These are phyloP conservation scores for Trypanosoma cruzi DNA, from an alignment of 208 protist genomes.

Conservation along the genomic window DNA sequence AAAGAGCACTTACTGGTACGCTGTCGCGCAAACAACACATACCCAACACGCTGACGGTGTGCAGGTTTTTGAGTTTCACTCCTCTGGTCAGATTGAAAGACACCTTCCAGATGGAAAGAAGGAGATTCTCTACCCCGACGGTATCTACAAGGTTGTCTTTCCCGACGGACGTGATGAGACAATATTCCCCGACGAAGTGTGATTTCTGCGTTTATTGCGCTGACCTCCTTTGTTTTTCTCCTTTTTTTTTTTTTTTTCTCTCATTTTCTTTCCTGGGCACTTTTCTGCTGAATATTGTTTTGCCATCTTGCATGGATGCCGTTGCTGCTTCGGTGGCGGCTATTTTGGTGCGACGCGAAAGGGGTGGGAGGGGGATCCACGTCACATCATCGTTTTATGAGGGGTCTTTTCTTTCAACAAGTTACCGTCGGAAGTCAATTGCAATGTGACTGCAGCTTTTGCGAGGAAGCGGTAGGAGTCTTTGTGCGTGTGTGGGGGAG, in stretches of 20 bases:
- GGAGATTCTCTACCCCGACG: slow-evolving; percentile 94
- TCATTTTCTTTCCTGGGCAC: slow-evolving; percentile 14
- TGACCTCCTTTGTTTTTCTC: slow-evolving; percentile 13
- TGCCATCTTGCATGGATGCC: background rate
- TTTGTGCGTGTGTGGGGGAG: background rate
- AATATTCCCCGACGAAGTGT: slow-evolving; percentile 53
- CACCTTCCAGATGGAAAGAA: slow-evolving; percentile 91
- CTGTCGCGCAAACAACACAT: slow-evolving; percentile 91
- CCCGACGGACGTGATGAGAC: slow-evolving; percentile 86
- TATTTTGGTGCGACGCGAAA: background rate
- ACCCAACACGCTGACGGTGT: slow-evolving; percentile 84
- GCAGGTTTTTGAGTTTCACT: slow-evolving; percentile 91
- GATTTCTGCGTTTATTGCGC: background rate
- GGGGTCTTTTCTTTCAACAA: background rate
- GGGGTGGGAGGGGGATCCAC: background rate
- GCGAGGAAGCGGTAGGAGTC: background rate
- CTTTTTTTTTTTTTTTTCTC: slow-evolving; percentile 21
- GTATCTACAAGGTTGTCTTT: slow-evolving; percentile 88
- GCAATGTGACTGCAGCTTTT: background rate
- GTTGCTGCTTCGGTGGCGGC: background rate
- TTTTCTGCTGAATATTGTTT: background rate
- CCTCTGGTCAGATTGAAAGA: slow-evolving; percentile 89
- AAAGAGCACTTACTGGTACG: slow-evolving; percentile 94
- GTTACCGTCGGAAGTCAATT: background rate
- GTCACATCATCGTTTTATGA: background rate